Conservation (phyloP, 176 grass and related monocot genomes). For the Poa annua region DNA sequence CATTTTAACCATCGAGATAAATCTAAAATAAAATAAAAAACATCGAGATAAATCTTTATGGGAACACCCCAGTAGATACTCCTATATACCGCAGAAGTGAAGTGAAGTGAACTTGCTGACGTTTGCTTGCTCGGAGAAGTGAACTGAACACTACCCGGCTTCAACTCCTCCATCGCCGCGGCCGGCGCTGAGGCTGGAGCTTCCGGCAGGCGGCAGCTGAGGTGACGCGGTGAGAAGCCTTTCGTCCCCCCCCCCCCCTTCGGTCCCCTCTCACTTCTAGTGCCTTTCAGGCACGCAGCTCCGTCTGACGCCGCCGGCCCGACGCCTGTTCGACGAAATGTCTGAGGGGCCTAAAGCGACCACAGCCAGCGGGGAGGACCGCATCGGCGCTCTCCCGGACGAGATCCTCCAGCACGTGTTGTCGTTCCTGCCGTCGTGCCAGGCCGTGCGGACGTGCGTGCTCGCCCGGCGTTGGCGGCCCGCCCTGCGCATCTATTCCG, state of each 20-base stretch:
- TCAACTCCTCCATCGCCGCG: background rate
- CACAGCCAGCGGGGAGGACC: background rate
- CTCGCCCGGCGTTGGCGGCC: background rate
- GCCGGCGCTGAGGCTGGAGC: background rate
- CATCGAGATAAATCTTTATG: too few relatives aligned
- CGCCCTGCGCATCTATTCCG: background rate
- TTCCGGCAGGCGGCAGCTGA: background rate
- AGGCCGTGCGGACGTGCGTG: background rate
- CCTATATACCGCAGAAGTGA: too few relatives aligned
- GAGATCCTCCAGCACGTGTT: background rate
- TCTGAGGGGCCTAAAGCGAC: background rate
- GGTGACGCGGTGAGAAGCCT: background rate
- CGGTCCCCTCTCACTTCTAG: background rate
- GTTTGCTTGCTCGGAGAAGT: too few relatives aligned
- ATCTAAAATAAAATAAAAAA: too few relatives aligned
- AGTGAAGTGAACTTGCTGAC: too few relatives aligned
- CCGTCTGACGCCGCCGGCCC: too few relatives aligned
- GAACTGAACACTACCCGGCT: too few relatives aligned
- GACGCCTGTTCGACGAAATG: slow-evolving; percentile 10
- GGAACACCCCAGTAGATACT: too few relatives aligned
- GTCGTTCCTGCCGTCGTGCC: background rate
- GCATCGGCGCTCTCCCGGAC: background rate
- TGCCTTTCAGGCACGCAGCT: background rate
- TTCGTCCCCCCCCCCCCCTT: background rate
- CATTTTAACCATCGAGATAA: too few relatives aligned